Evolutionary conservation across 2,329 filamentous ascomycete species (phyloP).

Genomic region (Grosmannia penicillata): DNA sequence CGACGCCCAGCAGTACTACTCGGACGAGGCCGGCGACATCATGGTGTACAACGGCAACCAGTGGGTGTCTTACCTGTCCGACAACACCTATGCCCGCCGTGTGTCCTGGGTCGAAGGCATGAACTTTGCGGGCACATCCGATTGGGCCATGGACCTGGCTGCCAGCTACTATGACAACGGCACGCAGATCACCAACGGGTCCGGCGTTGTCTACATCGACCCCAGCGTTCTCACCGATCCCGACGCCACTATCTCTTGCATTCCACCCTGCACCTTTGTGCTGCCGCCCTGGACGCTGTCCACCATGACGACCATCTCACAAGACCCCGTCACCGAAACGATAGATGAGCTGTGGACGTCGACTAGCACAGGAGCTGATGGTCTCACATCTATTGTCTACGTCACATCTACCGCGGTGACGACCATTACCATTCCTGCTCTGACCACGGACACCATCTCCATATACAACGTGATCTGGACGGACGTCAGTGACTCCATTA

Average conservation of each 20-base stretch:
- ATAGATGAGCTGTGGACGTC: neutral
- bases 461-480: neutral
- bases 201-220: neutral
- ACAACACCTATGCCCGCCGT: too few relatives aligned
- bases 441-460: neutral
- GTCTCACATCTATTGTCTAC: neutral
- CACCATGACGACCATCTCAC: neutral
- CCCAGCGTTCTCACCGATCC: neutral
- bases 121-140: too few relatives aligned
- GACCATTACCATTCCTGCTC: neutral
- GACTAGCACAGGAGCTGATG: neutral
- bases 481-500: neutral
- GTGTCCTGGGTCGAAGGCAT: too few relatives aligned
- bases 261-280: constrained; percentile 2
- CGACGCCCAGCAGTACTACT: neutral
- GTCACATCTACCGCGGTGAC: neutral
- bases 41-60: constrained; percentile 7
- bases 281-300: constrained; percentile 2
- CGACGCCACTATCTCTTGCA: neutral
- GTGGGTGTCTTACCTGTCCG: constrained; percentile 11
- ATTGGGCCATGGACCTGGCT: too few relatives aligned
- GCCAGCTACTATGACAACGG: too few relatives aligned
- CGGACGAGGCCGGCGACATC: constrained; percentile 6
- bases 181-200: neutral
- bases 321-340: neutral